Evolutionary conservation across 2,329 filamentous ascomycete species (phyloP).

Genomic region (Sporothrix phasma): DNA sequence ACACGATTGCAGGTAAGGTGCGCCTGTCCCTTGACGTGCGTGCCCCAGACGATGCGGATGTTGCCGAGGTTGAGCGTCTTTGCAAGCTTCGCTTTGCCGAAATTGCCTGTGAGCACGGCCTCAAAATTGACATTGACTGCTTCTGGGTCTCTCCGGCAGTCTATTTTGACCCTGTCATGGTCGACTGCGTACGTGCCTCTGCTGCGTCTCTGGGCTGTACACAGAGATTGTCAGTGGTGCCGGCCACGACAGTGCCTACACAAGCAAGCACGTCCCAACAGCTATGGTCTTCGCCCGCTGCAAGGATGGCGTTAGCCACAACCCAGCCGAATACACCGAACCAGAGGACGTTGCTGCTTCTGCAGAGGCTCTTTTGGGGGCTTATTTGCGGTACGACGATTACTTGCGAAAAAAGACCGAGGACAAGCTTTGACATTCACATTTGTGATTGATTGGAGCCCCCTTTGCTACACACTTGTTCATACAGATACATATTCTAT

Average conservation of each 20-base stretch:
- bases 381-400: conserved; percentile 17
- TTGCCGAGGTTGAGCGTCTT: conserved; percentile 43
- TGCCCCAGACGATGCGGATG: conserved; percentile 43
- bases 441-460: no score
- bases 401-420: conserved; percentile 11
- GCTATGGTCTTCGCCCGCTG: conserved; percentile 60
- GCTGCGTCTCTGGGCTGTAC: background rate
- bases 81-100: conserved; percentile 13
- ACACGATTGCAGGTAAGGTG: conserved; percentile 62
- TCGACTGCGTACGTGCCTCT: conserved; percentile 15
- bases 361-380: conserved; percentile 14
- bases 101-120: conserved; percentile 12
- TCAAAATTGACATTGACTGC: conserved; percentile 10
- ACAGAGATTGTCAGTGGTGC: conserved; percentile 27
- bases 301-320: conserved; percentile 52
- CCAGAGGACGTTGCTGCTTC: conserved; percentile 35
- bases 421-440: no score
- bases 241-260: conserved; percentile 46
- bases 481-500: no score
- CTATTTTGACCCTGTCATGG: conserved; percentile 18
- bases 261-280: conserved; percentile 49
- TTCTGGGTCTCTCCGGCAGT: conserved; percentile 17
- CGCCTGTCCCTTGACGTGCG: conserved; percentile 60
- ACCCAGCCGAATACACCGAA: conserved; percentile 52
- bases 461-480: no score